Conservation (phyloP, 2,329 filamentous ascomycete species). For the Colletotrichum spinosum region DNA sequence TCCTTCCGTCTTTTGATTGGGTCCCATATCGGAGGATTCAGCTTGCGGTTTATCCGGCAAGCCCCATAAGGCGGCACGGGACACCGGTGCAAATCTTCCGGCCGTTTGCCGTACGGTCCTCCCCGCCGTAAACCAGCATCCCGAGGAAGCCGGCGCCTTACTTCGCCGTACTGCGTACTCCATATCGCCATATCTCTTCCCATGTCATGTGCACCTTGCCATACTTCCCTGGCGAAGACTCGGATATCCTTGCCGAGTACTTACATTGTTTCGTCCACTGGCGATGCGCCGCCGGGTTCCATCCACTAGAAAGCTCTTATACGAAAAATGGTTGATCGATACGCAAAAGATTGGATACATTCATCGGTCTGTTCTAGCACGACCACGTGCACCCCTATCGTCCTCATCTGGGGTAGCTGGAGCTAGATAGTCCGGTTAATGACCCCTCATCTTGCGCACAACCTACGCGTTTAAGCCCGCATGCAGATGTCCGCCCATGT, state of each 20-base stretch:
- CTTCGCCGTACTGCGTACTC: too few species aligned
- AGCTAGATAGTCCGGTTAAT: neutral
- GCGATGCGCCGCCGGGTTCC: too few species aligned
- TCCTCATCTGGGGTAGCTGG: neutral
- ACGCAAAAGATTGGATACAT: neutral
- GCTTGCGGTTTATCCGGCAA: constrained; percentile 18
- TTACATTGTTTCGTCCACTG: too few species aligned
- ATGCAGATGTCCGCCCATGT: neutral
- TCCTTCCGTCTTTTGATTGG: neutral
- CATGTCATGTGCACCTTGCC: too few species aligned
- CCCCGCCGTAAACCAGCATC: too few species aligned
- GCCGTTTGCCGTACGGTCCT: too few species aligned
- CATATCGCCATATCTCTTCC: too few species aligned
- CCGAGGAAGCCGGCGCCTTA: too few species aligned
- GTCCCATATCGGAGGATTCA: too few species aligned
- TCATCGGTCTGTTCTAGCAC: neutral
- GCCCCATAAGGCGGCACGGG: constrained; percentile 1
- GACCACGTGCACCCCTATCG: neutral
- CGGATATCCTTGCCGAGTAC: too few species aligned
- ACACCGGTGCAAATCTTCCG: neutral
- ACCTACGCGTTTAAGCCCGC: neutral
- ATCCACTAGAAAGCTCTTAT: too few species aligned
- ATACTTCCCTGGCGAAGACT: neutral
- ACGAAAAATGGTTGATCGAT: neutral
- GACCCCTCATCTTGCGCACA: neutral